Evolutionary conservation across 2,329 filamentous ascomycete species (phyloP), one percentile per base, ranked within the genome.

Genomic region (Aspergillus eucalypticola): DNA sequence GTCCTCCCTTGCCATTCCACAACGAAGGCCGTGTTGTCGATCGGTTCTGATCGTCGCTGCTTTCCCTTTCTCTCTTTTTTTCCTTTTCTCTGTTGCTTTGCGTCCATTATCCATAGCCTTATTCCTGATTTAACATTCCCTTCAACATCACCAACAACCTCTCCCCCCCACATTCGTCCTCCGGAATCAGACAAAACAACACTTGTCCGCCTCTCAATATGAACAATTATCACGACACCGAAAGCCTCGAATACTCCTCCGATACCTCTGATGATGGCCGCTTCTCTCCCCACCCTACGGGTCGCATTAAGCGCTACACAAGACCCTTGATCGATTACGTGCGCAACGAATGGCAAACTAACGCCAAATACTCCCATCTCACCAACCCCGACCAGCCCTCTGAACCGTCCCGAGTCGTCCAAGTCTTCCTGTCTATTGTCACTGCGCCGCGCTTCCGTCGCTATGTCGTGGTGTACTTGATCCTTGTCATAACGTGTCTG

Each of bases 401-500:
- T 41, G 63, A 69, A 25, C 42, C 66, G 39, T 65, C 66, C 21
- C 59, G 56, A 54, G 70, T 66, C 65, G 11, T 67, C 8, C 66
- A 71, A 58, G 72, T 72, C 59, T 60, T 66, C 44, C 46, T 69
- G 48, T 72, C 75, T 11, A 64, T 79, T 38, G 60, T 75, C 39
- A 71, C 73, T 11, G 77, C 76, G 4, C 79, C 78, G 19, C 74
- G 75, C 19, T 75, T 81, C 58, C 73, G 77, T 49, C 75, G 78
- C 60, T 78, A 74, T 59, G 63, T 75, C 17, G 56, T 75, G 38
- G 67, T 76, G 23, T 78, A 76, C 59, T 49, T 75, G 23, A 46
- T 71, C 8, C 62, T 79, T 10, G 60, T 77, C 35, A 42, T 72
- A 7, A 58, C 73, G 5, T 73, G 67, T 49, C 74, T 66, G 62